Evolutionary conservation across 129 eudicot species (phyloP).

Genomic region (Sambucus nigra): DNA sequence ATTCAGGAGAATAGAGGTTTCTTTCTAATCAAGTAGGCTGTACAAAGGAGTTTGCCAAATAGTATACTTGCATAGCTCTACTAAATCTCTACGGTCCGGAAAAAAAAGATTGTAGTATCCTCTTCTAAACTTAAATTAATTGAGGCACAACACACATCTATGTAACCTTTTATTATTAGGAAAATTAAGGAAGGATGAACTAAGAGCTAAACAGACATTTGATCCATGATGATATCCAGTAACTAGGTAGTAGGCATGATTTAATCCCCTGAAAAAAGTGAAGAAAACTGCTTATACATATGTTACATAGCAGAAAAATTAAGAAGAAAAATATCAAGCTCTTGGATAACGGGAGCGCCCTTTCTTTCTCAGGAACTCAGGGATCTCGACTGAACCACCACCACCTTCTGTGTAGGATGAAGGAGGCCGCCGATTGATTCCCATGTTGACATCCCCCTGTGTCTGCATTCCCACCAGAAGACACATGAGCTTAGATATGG

Average conservation of each 20-base stretch:
- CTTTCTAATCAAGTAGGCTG: neutral
- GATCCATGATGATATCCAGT: neutral
- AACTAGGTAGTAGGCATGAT: conserved; percentile 11
- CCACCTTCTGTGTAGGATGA: conserved; percentile 47
- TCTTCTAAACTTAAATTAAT: neutral
- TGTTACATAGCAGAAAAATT: neutral
- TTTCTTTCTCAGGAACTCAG: conserved; percentile 82
- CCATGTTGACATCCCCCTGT: conserved; percentile 40
- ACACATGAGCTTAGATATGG: neutral
- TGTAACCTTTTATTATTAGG: conserved; percentile 1
- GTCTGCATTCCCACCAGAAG: conserved; percentile 34
- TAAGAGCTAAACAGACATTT: conserved; percentile 1
- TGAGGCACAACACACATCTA: neutral
- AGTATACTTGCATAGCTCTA: neutral
- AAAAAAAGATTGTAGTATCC: neutral
- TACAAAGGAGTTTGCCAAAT: conserved; percentile 5
- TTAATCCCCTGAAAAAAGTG: neutral
- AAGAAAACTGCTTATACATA: conserved; percentile 7
- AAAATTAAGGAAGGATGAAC: neutral
- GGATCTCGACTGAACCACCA: conserved; percentile 58
- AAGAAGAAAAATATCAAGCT: conserved; percentile 30
- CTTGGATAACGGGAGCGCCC: conserved; percentile 94
- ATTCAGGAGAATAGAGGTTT: neutral
- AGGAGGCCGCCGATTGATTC: conserved; percentile 55
- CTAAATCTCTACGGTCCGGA: neutral